These are phyloP conservation scores for Chalciporus sphaerocephalus DNA, from an alignment of 768 basidiomycete genomes.

Conservation along the genomic window DNA sequence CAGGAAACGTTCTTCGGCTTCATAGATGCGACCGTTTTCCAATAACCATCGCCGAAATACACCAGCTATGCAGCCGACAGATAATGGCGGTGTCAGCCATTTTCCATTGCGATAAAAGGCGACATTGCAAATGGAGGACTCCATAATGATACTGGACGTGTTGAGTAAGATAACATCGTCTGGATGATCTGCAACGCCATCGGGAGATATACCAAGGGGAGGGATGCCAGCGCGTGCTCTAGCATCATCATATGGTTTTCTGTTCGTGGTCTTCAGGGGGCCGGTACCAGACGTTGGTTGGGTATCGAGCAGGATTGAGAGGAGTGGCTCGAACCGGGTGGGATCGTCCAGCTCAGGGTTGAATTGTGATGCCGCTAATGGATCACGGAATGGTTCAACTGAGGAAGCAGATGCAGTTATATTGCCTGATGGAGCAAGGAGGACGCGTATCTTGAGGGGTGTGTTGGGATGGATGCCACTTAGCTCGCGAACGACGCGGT, in stretches of 20 bases:
- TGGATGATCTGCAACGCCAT: constrained; percentile 13
- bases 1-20: constrained; percentile 44
- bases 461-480: constrained; percentile 2
- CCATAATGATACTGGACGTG: constrained; percentile 45
- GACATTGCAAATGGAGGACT: constrained; percentile 68
- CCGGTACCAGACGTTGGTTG: constrained; percentile 48
- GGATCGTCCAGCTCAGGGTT: constrained; percentile 30
- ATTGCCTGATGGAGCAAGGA: constrained; percentile 38
- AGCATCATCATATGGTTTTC: constrained; percentile 57
- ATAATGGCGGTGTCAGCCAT: constrained; percentile 65
- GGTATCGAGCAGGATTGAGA: constrained; percentile 53
- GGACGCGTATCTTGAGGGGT: constrained; percentile 47
- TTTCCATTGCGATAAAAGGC: constrained; percentile 51
- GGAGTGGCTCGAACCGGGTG: constrained; percentile 30
- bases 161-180: constrained; percentile 68
- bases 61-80: constrained; percentile 68
- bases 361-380: constrained; percentile 35
- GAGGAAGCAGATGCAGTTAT: constrained; percentile 35
- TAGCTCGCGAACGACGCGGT: constrained; percentile 37
- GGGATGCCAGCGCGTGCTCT: constrained; percentile 52
- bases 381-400: constrained; percentile 37
- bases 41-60: constrained; percentile 68
- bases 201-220: constrained; percentile 16
- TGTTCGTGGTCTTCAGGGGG: constrained; percentile 65
- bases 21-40: constrained; percentile 50